Conservation (phyloP, 768 basidiomycete species). For the Lactarius indigo region DNA sequence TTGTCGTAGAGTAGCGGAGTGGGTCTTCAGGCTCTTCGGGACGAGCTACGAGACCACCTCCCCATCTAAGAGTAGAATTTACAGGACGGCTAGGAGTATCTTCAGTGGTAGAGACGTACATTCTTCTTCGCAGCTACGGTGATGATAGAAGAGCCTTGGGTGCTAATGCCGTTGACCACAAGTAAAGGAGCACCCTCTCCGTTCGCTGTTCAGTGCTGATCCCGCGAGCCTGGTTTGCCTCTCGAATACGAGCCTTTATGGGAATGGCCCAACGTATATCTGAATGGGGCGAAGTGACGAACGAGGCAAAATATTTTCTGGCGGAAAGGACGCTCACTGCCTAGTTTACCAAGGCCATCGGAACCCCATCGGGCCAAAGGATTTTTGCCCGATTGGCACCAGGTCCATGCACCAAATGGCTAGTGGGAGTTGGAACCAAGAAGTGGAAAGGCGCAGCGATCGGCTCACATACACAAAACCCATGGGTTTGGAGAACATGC, state of each 20-base stretch:
- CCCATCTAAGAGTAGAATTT: conserved; percentile 60
- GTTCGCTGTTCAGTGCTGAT: conserved; percentile 39
- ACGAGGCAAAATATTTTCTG: conserved; percentile 10
- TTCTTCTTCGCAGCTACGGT: conserved; percentile 78
- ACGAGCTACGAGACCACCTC: conserved; percentile 57
- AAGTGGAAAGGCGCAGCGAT: conserved; percentile 21
- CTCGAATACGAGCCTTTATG: conserved; percentile 74
- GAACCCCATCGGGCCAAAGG: conserved; percentile 80
- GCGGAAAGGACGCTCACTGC: conserved; percentile 50
- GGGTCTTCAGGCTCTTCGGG: conserved; percentile 61
- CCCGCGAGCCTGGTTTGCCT: conserved; percentile 62
- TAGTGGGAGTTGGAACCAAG: conserved; percentile 35
- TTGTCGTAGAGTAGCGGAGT: conserved; percentile 32
- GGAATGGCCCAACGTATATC: conserved; percentile 88
- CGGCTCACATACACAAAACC: conserved; percentile 71
- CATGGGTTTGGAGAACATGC: conserved; percentile 82
- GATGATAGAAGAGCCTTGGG: conserved; percentile 63
- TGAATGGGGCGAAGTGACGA: conserved; percentile 34
- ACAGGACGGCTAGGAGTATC: conserved; percentile 56
- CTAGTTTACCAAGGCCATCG: conserved; percentile 84
- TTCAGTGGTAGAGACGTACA: conserved; percentile 42
- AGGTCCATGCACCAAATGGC: conserved; percentile 88
- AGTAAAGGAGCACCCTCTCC: conserved; percentile 56
- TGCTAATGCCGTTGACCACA: conserved; percentile 77
- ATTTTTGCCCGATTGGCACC: conserved; percentile 87